phyloP scores from a whole-genome alignment of 129 eudicot species.

The sunflower (Helianthus annuus) region HanXRQr2.0-SUNRISE NC_035441.2:176005279-176005778 shows the following conservation, averaged over 20 bases:
- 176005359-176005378: conserved; percentile 70
- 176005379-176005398: conserved; percentile 85
- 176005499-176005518: neutral
- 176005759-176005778: conserved; percentile 60
- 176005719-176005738: conserved; percentile 77
- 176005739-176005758: conserved; percentile 75
- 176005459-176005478: neutral
- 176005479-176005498: neutral
- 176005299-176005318: neutral
- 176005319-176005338: neutral
- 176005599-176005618: conserved; percentile 59
- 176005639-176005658: neutral
- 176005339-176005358: neutral
- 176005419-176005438: conserved; percentile 93
- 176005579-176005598: conserved; percentile 87
- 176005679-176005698: conserved; percentile 23
- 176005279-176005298: conserved; percentile 90
- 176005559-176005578: conserved; percentile 85
- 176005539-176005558: conserved; percentile 78
- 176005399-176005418: conserved; percentile 90
- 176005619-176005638: conserved; percentile 86
- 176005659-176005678: too few species aligned
- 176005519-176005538: conserved; percentile 62
- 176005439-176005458: conserved; percentile 40
- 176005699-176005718: conserved; percentile 84